phyloP scores from a whole-genome alignment of 2,329 filamentous ascomycete species.

The Xylogone sp. region DNA sequence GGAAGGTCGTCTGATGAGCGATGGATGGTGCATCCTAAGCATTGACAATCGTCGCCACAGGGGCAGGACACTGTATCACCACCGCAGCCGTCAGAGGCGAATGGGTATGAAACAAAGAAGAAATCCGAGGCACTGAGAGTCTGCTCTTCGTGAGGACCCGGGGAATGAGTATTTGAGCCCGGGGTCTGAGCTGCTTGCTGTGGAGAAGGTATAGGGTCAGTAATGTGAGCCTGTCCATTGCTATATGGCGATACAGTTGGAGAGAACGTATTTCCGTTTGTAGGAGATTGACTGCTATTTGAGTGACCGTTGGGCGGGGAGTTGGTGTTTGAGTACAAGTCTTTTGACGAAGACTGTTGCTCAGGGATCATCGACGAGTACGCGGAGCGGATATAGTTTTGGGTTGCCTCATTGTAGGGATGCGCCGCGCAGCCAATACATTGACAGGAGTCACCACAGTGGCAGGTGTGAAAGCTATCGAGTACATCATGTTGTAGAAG shows the following conservation, averaged over 20 bases:
- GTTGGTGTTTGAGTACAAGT: slow-evolving; percentile 14
- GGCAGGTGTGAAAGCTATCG: slow-evolving; percentile 44
- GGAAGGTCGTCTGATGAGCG: slow-evolving; percentile 22
- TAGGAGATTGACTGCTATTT: neutral
- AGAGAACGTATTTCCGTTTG: neutral
- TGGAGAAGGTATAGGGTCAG: neutral
- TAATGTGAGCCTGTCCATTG: neutral
- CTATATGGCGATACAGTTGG: neutral
- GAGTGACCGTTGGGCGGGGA: slow-evolving; percentile 5
- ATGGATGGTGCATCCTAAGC: slow-evolving; percentile 54
- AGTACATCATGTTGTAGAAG: slow-evolving; percentile 28
- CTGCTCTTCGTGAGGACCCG: slow-evolving; percentile 42
- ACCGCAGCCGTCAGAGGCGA: slow-evolving; percentile 39
- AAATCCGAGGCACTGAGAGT: slow-evolving; percentile 45
- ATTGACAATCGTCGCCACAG: slow-evolving; percentile 57
- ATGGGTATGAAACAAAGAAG: slow-evolving; percentile 56
- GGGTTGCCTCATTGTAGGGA: slow-evolving; percentile 63
- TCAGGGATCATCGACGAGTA: slow-evolving; percentile 23
- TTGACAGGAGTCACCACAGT: slow-evolving; percentile 62
- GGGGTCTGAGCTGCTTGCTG: slow-evolving; percentile 5
- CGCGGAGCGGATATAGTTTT: slow-evolving; percentile 48
- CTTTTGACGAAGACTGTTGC: slow-evolving; percentile 3
- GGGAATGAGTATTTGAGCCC: slow-evolving; percentile 3
- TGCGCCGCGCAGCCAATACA: slow-evolving; percentile 67
- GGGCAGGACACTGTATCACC: slow-evolving; percentile 49